Base-by-base conservation (phyloP, 306 rosid genomes). In the Cercis canadensis region DNA sequence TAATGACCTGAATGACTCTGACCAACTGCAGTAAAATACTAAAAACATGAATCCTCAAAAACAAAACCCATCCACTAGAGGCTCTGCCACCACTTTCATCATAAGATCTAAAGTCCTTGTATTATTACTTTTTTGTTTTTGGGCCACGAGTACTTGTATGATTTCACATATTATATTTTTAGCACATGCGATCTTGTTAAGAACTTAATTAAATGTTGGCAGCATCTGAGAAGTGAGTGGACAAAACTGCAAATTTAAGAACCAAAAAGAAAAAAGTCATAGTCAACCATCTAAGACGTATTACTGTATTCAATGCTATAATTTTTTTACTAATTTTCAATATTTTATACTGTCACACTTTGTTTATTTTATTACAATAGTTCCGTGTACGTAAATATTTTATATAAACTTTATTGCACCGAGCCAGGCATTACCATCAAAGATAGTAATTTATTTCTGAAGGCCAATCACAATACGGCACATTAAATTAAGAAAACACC, bases 161-260 rank as follows among this genome's bases (percentile, higher is more conserved):
- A n/a, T n/a, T n/a, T n/a, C n/a, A n/a, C 49, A 60, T 74, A 34
- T 60, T 64, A 73, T 81, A 53, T 65, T 63, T 19, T 70, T 44
- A 11, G 52, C 65, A 76, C 80, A 75, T 60, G 82, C 67, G 72
- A 75, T 47, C 46, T 32, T 74, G 21, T 65, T 41, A 6, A 12
- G 40, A 60, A 70, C 32, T 83, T 55, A 55, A 79, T 72, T 59
- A 46, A 21, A 65, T 15, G 78, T 78, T 57, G 81, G 92, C 67
- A 55, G 55, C 79, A 79, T 59, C 71, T 55, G 58, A 51, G 70
- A 52, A 62, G 47, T 40, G 74, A 76, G 36, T 12, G 29, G 40
- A 64, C 17, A 62, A 11, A 81, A 79, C 31, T 67, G 17, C 41
- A 64, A 73, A 70, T 70, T 72, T 33, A 52, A 54, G 59, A 75